phyloP scores from a whole-genome alignment of 768 basidiomycete species.

The Mycena haematopus region DNA sequence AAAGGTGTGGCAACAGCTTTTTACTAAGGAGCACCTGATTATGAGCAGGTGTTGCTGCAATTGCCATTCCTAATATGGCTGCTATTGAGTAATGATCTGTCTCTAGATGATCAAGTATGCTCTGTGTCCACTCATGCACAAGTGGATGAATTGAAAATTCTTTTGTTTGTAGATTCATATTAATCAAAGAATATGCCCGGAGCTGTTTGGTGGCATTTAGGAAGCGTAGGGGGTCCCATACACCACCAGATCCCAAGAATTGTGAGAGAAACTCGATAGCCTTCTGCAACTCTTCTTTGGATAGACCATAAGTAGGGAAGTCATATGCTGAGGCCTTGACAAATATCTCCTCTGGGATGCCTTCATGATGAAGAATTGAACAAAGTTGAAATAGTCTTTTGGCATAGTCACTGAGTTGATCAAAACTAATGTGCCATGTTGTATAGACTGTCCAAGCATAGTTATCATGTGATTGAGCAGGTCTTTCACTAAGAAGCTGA shows the following conservation, averaged over 20 bases:
- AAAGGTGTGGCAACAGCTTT: not conserved
- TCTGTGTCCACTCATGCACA: not conserved
- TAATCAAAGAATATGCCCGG: not conserved
- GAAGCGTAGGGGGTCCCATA: not conserved
- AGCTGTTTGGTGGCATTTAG: not conserved
- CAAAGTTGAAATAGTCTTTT: not conserved
- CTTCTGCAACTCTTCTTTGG: not conserved
- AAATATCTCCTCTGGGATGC: not conserved
- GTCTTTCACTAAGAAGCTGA: not conserved
- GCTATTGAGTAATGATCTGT: not conserved
- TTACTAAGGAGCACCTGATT: not conserved
- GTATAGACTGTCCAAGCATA: not conserved
- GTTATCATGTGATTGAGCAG: not conserved
- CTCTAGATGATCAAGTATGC: not conserved
- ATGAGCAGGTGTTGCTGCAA: not conserved
- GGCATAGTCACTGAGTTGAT: not conserved
- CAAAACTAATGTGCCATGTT: constrained; percentile 2
- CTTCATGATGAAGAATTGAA: not conserved
- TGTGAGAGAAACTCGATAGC: not conserved
- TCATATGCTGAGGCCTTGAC: not conserved
- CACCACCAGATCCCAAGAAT: not conserved
- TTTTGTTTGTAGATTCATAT: not conserved
- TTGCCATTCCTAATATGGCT: not conserved
- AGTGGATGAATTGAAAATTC: not conserved
- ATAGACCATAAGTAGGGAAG: not conserved